Base-by-base conservation (phyloP, 768 basidiomycete genomes). In the Tubosaeta sp. region DNA sequence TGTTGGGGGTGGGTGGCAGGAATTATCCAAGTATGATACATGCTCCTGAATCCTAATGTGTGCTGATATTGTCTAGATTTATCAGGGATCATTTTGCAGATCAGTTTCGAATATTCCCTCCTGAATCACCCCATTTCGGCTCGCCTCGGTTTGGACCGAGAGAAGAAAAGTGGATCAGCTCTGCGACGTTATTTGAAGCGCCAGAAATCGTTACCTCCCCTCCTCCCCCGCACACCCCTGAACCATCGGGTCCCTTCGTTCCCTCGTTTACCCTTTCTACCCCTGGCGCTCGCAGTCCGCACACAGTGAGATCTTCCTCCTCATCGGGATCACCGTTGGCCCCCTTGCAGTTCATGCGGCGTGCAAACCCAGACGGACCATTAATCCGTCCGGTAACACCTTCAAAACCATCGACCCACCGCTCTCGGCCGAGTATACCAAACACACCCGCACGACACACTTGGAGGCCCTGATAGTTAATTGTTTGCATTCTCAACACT, bases 1-100 rank as follows among this genome's bases (percentile, higher is more conserved):
- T 53, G 91, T 97, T 13, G 94, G 94, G 26, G 95, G 95, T 33
- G 95, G 95, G 16, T 97, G 94, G 94, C 74, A 82, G 50, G 93
- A 95, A 67, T 71, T 97, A 48, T 91, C 91, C 17, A 92, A 85
- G 93, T 95, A 66, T 43, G 85, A 75, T 25, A 50, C 33, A 8
- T 29, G 37, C 9, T 19, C 12, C 45, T 46, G 32, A 43, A 43
- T 43, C 19, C 32, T 41, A 12, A 42, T 17, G 25, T 17, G 42
- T 44, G 10, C 41, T 61, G 48, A 59, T 41, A 32, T 39, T 55
- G 44, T 49, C 50, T 56, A 94, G 91, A 64, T 95, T 95, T 71
- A 88, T 95, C 65, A 82, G 84, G 60, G 83, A 83, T 52, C 91
- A 93, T 65, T 91, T 90, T 65, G 88, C 89, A 17, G 88, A 93